Evolutionary conservation across 2,329 filamentous ascomycete species (phyloP).

Genomic region (Sordariomycetes sp.): DNA sequence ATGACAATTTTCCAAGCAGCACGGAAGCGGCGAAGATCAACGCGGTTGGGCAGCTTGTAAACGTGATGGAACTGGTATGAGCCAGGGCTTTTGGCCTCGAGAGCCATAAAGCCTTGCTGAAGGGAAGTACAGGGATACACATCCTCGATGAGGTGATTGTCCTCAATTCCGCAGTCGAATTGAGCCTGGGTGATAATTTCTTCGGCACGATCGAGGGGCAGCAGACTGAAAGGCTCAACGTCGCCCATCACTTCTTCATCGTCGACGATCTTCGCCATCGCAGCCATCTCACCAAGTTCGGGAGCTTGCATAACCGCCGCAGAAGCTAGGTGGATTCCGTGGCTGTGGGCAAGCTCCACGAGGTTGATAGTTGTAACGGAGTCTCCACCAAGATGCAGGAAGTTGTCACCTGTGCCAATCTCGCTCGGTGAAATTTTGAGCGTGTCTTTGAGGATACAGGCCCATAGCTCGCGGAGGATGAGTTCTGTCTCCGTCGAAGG

Average conservation of each 20-base stretch:
- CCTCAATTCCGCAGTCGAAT: background rate
- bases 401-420: constrained; percentile 1
- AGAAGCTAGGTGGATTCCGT: constrained; percentile 3
- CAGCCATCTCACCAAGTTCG: constrained; percentile 1
- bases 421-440: constrained; percentile 1
- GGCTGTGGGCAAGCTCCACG: constrained; percentile 1
- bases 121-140: constrained; percentile 20
- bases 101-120: constrained; percentile 24
- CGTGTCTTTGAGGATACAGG: constrained; percentile 3
- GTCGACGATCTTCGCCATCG: background rate
- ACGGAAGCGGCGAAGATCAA: constrained; percentile 9
- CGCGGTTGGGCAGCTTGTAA: constrained; percentile 9
- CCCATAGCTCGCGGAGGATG: constrained; percentile 5
- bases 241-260: background rate
- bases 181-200: background rate
- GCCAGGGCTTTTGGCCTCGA: constrained; percentile 17
- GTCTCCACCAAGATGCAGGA: constrained; percentile 1
- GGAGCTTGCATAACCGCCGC: background rate
- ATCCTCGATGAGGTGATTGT: background rate
- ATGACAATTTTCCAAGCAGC: constrained; percentile 6
- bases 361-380: constrained; percentile 3
- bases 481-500: constrained; percentile 4
- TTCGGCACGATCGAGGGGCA: background rate
- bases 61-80: constrained; percentile 21
- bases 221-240: constrained; percentile 1